Base-by-base conservation (phyloP, 352 stramenopile genomes). In the Globisporangium acanthophoron region DNA sequence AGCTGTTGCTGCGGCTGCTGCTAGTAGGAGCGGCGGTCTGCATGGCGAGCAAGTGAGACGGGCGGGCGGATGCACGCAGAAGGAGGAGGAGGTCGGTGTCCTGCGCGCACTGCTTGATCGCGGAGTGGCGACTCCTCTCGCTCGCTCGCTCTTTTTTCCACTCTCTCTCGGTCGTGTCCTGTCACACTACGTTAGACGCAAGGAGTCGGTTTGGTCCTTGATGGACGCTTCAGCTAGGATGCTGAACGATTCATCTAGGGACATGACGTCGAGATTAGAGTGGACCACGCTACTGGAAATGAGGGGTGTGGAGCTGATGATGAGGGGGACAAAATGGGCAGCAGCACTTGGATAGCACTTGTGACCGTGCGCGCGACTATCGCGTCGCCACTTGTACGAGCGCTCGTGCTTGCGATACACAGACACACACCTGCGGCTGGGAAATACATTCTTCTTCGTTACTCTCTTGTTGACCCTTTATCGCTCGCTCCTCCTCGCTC, bases 1-100 rank as follows among this genome's bases (percentile, higher is more conserved):
- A 63, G 49, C 48, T 58, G 57, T 63, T 56, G 57, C 49, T 63
- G 20, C 57, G 49, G 29, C 15, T 58, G 37, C 40, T 52, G 46
- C 20, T 61, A 3, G 13, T 35, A 39, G 41, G 41, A 21, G 41
- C 41, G 11, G 41, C 18, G 41, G 41, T 47, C 29, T 53, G 13
- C 5, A 53, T 44, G 29, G 49, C 47, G 12, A 7, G 31, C 31
- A 9, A 9, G 31, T 9, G 31, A 35, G 31, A 7, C 5, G 31
- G 31, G 5, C 35, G 35, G 7, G 11, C 35, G 35, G 35, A 15
- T 40, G 35, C 35, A 15, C 35, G 35, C 9, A 37, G 33, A 11
- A 37, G 9, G 33, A 37, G 33, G 33, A 37, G 33, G 9, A 37
- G 33, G 33, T 37, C 33, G 33, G 33, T 37, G 33, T 0, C 33